Conservation (phyloP, 768 basidiomycete genomes). For the Tylopilus sp. region DNA sequence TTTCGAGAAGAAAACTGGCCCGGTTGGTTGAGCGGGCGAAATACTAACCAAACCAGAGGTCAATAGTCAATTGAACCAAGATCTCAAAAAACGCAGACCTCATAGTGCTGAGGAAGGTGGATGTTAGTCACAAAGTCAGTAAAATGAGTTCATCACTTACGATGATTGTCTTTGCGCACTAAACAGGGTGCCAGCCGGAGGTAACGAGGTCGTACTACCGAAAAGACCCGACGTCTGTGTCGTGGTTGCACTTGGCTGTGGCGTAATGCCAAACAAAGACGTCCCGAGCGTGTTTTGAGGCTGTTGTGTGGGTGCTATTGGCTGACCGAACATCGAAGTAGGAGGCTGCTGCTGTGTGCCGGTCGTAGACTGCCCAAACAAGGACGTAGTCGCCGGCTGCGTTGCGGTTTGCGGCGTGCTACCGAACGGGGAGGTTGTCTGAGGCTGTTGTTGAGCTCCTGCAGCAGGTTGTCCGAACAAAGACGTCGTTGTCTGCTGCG, state of each 20-base stretch:
- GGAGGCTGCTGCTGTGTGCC: slow-evolving; percentile 34
- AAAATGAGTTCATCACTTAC: slow-evolving; percentile 14
- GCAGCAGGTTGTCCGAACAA: slow-evolving; percentile 30
- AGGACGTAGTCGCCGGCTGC: slow-evolving; percentile 13
- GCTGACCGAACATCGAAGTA: slow-evolving; percentile 37
- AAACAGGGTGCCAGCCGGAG: slow-evolving; percentile 18
- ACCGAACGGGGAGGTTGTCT: slow-evolving; percentile 30
- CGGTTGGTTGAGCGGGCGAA: slow-evolving; percentile 28
- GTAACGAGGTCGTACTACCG: slow-evolving; percentile 19
- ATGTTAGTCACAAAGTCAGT: not conserved
- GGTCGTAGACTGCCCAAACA: slow-evolving; percentile 30
- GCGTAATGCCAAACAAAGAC: slow-evolving; percentile 28
- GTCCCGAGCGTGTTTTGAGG: slow-evolving; percentile 29
- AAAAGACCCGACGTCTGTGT: slow-evolving; percentile 19
- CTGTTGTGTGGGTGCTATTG: slow-evolving; percentile 22
- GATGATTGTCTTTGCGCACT: slow-evolving; percentile 32
- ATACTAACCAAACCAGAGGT: slow-evolving; percentile 15
- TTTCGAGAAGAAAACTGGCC: slow-evolving; percentile 35
- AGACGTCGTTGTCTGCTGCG: slow-evolving; percentile 14
- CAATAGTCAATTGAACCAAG: not conserved
- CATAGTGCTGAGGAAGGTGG: slow-evolving; percentile 19
- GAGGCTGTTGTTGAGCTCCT: slow-evolving; percentile 19
- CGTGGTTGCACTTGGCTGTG: slow-evolving; percentile 12
- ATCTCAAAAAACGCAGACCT: slow-evolving; percentile 17
- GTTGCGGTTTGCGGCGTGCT: slow-evolving; percentile 8